These are phyloP conservation scores for Diphasiastrum complanatum DNA, from an alignment of 83 land plant species.

Conservation along the genomic window DNA sequence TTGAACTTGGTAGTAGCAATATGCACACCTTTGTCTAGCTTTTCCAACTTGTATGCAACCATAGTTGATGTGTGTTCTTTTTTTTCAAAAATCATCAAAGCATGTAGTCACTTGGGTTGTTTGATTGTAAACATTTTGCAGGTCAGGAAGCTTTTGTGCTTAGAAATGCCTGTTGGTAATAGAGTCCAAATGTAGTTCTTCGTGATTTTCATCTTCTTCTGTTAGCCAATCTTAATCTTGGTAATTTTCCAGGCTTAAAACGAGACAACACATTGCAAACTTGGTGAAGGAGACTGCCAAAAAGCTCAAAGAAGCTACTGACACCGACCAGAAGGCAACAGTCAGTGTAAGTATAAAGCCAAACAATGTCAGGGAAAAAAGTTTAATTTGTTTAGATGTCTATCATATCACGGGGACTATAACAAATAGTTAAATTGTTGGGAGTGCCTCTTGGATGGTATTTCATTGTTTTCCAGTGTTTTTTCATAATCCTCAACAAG, in stretches of 20 bases:
- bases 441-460: neutral
- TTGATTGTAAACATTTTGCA: no score
- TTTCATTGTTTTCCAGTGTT: neutral
- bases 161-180: no score
- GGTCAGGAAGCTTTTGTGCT: no score
- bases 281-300: slow-evolving; percentile 31
- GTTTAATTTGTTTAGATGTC: neutral
- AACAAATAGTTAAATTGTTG: neutral
- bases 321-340: slow-evolving; percentile 20
- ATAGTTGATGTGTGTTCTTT: no score
- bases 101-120: no score
- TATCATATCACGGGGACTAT: neutral
- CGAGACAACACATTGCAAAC: slow-evolving; percentile 30
- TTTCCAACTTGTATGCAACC: no score
- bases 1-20: no score
- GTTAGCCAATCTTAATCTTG: no score
- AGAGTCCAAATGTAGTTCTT: no score
- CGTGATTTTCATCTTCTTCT: no score
- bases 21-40: no score
- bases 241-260: slow-evolving; percentile 29
- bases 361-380: neutral
- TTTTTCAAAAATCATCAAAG: no score
- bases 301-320: slow-evolving; percentile 30
- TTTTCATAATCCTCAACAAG: neutral
- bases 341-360: slow-evolving; percentile 17